These are phyloP conservation scores for Candida endomychidarum DNA, from an alignment of 805 yeast species.

Conservation along the genomic window DNA sequence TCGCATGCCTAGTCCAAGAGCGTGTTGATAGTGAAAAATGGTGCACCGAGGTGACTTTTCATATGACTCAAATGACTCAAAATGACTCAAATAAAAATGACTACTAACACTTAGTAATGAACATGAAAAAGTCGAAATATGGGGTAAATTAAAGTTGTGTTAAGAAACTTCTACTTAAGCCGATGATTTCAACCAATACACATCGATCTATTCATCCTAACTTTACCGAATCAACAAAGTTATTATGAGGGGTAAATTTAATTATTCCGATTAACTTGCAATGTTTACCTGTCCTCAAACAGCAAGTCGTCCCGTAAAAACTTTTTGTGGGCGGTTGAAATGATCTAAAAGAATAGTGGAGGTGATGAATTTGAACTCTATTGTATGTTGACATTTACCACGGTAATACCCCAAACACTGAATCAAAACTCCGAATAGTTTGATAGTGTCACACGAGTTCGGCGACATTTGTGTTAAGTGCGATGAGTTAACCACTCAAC, in stretches of 20 bases:
- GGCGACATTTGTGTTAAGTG: neutral
- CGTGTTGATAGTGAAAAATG: too few species aligned
- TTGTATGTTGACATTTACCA: too few species aligned
- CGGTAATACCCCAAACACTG: too few species aligned
- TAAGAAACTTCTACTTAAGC: too few species aligned
- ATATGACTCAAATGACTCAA: neutral
- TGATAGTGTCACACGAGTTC: neutral
- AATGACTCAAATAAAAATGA: neutral
- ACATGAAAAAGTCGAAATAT: too few species aligned
- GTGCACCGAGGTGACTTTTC: too few species aligned
- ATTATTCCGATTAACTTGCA: conserved; percentile 7
- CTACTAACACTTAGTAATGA: too few species aligned
- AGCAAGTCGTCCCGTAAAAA: neutral
- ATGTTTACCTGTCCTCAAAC: neutral
- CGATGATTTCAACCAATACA: neutral
- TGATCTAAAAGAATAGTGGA: too few species aligned
- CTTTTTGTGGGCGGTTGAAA: too few species aligned
- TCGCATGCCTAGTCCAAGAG: too few species aligned
- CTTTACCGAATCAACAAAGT: conserved; percentile 3
- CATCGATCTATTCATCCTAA: neutral
- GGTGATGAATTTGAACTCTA: too few species aligned
- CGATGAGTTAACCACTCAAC: neutral
- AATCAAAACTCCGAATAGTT: neutral
- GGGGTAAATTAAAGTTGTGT: neutral
- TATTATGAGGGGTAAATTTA: conserved; percentile 4